Evolutionary conservation across 2,329 filamentous ascomycete genomes (phyloP), one percentile per base, ranked within the genome.

Genomic region (Orbilia quercus): DNA sequence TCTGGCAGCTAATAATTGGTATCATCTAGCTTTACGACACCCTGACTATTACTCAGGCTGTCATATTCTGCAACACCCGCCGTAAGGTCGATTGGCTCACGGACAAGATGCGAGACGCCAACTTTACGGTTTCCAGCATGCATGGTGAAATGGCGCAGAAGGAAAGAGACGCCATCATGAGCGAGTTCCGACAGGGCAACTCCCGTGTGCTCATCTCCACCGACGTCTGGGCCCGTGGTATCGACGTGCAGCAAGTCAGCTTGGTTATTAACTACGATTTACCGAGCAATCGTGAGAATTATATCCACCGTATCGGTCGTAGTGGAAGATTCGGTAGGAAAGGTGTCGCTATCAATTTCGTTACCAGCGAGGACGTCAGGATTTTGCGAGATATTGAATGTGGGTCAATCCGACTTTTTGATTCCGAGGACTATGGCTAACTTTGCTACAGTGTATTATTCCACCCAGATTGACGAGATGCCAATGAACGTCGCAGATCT

Each of bases 31-130:
- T 99, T 67, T 99, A 99, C 85, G 95, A 99, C 81, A 98, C 95
- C 11, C 87, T 99, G 47, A 99, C 95, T 63, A 98, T 99, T 80
- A 98, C 95, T 14, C 95, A 98, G 83, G 95, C 95, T 48, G 95
- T 99, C 81, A 99, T 99, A 81, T 99, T 99, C 86, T 99, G 95
- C 86, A 99, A 99, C 83, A 99, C 95, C 5, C 90, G 95, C 77
- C 89, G 95, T 82, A 99, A 99, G 90, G 95, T 99, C 59, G 95
- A 99, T 82, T 99, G 95, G 95, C 84, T 99, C 72, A 98, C 95
- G 2, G 95, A 99, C 83, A 99, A 99, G 86, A 96, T 99, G 91
- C 91, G 92, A 76, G 95, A 97, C 81, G 92, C 92, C 78, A 97
- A 99, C 84, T 99, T 99, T 82, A 99, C 95, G 0, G 95, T 99